phyloP scores from a whole-genome alignment of 2,329 filamentous ascomycete species.

The Chaetomium globosum region DNA sequence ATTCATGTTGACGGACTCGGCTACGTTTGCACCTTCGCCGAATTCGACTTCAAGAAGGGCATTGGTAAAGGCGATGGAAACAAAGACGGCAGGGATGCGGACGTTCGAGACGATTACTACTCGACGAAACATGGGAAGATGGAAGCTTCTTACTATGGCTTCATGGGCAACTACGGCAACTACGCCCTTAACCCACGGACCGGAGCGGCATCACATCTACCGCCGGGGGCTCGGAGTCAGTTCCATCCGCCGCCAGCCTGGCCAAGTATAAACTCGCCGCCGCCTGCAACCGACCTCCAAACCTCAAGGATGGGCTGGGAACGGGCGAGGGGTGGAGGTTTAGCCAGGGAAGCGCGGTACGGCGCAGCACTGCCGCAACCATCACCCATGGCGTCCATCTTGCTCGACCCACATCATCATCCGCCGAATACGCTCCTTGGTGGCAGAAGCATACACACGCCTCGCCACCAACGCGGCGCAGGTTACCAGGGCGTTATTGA shows the following conservation, averaged over 20 bases:
- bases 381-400: slow-evolving; percentile 71
- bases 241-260: slow-evolving; percentile 78
- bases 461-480: slow-evolving; percentile 49
- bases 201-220: slow-evolving; percentile 63
- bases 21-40: slow-evolving; percentile 94
- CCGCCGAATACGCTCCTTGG: slow-evolving; percentile 56
- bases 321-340: slow-evolving; percentile 48
- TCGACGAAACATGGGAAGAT: slow-evolving; percentile 96
- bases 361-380: slow-evolving; percentile 52
- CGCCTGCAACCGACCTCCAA: slow-evolving; percentile 59
- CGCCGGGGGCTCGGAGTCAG: slow-evolving; percentile 56
- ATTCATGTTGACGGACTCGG: slow-evolving; percentile 95
- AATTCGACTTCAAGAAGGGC: slow-evolving; percentile 93
- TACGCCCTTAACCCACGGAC: slow-evolving; percentile 76
- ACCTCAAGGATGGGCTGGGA: slow-evolving; percentile 54
- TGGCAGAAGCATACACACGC: slow-evolving; percentile 51
- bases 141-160: slow-evolving; percentile 95
- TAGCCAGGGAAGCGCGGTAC: slow-evolving; percentile 49
- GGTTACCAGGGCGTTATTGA: slow-evolving; percentile 57
- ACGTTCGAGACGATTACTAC: slow-evolving; percentile 88
- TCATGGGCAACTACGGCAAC: slow-evolving; percentile 88
- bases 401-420: slow-evolving; percentile 76
- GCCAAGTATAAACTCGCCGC: slow-evolving; percentile 68
- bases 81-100: slow-evolving; percentile 44
- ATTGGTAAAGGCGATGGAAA: slow-evolving; percentile 51